Base-by-base conservation (phyloP, 2,329 filamentous ascomycete species). In the Diaporthe destruens region DNA sequence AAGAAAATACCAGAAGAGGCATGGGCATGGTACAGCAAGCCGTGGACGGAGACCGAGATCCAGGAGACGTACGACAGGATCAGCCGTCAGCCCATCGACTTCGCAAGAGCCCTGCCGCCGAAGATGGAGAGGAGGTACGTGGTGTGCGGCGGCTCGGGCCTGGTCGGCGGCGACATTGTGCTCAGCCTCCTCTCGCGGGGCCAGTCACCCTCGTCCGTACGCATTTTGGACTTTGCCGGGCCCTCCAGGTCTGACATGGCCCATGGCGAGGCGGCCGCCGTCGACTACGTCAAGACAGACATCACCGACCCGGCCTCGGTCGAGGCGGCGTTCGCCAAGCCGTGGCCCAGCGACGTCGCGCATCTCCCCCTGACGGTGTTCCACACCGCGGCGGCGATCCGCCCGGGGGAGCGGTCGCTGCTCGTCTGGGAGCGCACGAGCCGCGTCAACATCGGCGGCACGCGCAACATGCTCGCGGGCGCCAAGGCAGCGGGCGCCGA, bases 341-440 rank as follows among this genome's bases (percentile, higher is more conserved):
- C 82, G 34, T 87, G 86, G 86, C 79, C 82, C 0, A 51, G 76
- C 2, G 75, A 76, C 8, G 80, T 83, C 5, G 79, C 82, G 32
- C 66, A 80, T n/a, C 78, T 84, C 3, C 84, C 85, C 3, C 79
- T 88, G 8, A 87, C 85, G 8, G 85, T 87, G 18, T 86, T 86
- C 75, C 85, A 88, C 78, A 86, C 85, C 0, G 88, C 87, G 2
- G 88, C 88, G 1, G 81, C 85, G 6, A 89, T 90, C 72, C 81
- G 87, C 14, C 84, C 86, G 0, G 83, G 81, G 20, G 87, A 90
- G 71, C 84, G 88, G 8, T 81, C 83, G 65, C 76, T 78, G 57
- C 78, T 82, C 42, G 80, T 86, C 42, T 87, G 89, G 74, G 78
- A 81, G 32, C 83, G 84, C 34, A 83, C 83, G 69, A 82, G 82